Evolutionary conservation across 73 alveolate genomes (phyloP).

Genomic region (Durusdinium trenchii): DNA sequence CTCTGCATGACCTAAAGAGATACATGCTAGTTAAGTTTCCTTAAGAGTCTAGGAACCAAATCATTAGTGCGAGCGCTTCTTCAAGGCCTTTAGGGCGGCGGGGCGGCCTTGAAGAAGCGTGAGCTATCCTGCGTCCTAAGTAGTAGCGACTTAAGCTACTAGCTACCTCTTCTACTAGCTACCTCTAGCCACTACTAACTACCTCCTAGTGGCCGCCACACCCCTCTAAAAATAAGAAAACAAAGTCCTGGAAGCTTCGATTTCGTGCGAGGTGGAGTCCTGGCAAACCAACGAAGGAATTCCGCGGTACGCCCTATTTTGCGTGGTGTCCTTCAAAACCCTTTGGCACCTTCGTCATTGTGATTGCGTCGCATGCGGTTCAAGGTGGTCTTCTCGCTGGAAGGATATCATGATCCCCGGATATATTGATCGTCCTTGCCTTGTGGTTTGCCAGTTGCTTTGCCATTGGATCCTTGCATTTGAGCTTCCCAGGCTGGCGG

Average conservation of each 20-base stretch:
- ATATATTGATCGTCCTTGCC: constrained; percentile 35
- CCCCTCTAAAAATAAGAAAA: no score
- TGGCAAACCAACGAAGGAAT: constrained; percentile 63
- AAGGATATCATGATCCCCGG: constrained; percentile 87
- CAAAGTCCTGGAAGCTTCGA: no score
- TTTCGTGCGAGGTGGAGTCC: constrained; percentile 38
- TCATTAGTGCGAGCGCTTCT: no score
- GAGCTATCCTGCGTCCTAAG: no score
- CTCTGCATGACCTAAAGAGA: no score
- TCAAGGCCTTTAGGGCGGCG: no score
- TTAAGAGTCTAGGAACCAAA: no score
- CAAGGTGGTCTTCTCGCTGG: constrained; percentile 88
- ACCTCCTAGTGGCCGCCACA: no score
- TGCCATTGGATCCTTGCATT: background rate
- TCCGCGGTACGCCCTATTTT: background rate
- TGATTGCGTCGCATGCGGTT: background rate
- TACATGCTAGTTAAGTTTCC: background rate
- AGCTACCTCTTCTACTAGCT: no score
- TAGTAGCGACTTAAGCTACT: no score
- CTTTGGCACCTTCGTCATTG: background rate
- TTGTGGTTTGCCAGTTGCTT: background rate
- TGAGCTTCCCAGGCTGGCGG: constrained; percentile 59
- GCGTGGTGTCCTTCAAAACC: background rate
- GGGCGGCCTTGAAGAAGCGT: no score
- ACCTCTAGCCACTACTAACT: no score